Base-by-base conservation (phyloP, 1,284 basidiomycete genomes). In the Ganoderma multipileum region DNA sequence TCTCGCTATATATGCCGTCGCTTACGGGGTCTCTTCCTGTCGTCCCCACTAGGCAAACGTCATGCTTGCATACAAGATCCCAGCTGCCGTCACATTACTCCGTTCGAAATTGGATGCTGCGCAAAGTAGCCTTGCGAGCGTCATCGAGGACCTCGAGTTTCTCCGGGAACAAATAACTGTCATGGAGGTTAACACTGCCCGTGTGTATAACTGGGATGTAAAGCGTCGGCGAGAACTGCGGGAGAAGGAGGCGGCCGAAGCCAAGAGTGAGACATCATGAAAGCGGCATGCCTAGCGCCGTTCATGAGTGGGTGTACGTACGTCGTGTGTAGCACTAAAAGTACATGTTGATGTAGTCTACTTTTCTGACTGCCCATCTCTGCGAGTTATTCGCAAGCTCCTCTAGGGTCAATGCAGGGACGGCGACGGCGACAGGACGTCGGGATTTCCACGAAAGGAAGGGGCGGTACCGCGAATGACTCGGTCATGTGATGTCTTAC, bases 111-210 rank as follows among this genome's bases (percentile, higher is more conserved):
- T 97, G n/a, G 78, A 83, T 1, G 84, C 87, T 0, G 96, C 97
- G 0, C 87, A 95, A 77, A 83, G 83, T 42, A 91, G 85, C 69
- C 83, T 97, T 54, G 78, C 83, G 39, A 89, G 91, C 75, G 91
- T 93, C 0, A 85, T 92, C 63, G 95, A 96, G 76, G 98, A 99
- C 79, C 85, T 98, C 38, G 96, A 96, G 77, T 99, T 96, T 79
- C 82, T 99, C 70, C 86, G 96, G 65, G 97, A 99, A 78, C 97
- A 99, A 80, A 88, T 97, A 64, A 99, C 97, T 4, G 90, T 98
- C 18, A 98, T 98, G 94, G 97, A 99, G 79, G 97, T 99, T 70
- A 99, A 99, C 79, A 97, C 95, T 33, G 97, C 97, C 9, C 86
- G 97, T 44, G 93, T 98, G 65, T 98, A 98, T 80, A 99, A 99